These are phyloP conservation scores for Penicillium sp. DNA, from an alignment of 2,329 filamentous ascomycete species.

Conservation along the genomic window DNA sequence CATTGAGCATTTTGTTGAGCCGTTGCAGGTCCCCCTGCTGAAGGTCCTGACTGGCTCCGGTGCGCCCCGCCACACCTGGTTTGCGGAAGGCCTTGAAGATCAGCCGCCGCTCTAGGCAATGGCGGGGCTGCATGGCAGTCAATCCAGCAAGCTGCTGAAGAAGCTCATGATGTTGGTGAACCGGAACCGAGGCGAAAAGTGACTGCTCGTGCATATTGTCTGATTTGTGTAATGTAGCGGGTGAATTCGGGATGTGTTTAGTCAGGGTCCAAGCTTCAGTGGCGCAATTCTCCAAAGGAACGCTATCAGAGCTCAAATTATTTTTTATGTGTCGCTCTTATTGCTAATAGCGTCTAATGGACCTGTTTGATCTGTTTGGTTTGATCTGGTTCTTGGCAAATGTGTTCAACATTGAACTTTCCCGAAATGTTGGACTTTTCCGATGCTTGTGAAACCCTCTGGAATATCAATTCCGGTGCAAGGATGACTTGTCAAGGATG, in stretches of 20 bases:
- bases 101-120: conserved; percentile 54
- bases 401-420: background rate
- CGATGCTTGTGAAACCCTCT: background rate
- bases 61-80: conserved; percentile 40
- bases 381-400: background rate
- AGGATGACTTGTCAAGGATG: background rate
- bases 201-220: conserved; percentile 60
- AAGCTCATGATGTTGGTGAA: conserved; percentile 57
- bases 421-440: background rate
- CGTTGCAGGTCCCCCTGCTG: conserved; percentile 45
- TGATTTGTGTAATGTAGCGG: conserved; percentile 10
- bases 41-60: conserved; percentile 47
- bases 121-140: conserved; percentile 59
- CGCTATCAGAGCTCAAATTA: conserved; percentile 9
- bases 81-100: conserved; percentile 57
- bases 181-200: conserved; percentile 59
- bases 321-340: conserved; percentile 14
- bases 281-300: conserved; percentile 7
- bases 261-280: conserved; percentile 25
- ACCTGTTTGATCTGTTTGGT: background rate
- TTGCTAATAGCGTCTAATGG: conserved; percentile 12
- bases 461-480: background rate
- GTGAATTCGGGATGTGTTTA: conserved; percentile 22
- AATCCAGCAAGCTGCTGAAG: conserved; percentile 61
- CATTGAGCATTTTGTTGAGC: conserved; percentile 48